phyloP scores from a whole-genome alignment of 2,329 filamentous ascomycete genomes.

The Rhynchosporium secalis region DNA sequence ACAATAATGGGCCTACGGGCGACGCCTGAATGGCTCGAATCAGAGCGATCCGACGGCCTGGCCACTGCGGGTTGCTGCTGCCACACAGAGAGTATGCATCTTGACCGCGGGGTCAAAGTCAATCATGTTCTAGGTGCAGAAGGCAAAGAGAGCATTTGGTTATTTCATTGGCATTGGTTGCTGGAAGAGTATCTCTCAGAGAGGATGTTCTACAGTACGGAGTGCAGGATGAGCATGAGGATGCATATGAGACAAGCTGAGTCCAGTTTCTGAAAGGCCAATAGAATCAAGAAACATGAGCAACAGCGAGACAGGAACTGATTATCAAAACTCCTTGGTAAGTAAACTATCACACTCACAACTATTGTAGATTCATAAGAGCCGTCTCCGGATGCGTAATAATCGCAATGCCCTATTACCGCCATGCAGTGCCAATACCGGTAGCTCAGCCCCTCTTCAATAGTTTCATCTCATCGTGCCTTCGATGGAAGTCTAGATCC shows the following conservation, averaged over 20 bases:
- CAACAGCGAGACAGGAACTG: no score
- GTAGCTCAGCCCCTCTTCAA: slow-evolving; percentile 5
- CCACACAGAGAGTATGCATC: background rate
- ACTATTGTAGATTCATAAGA: background rate
- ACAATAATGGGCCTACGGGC: no score
- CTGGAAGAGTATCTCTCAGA: background rate
- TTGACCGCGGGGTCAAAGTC: background rate
- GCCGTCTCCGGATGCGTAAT: background rate
- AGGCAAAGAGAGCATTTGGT: background rate
- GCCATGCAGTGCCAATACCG: slow-evolving; percentile 6
- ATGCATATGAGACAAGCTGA: background rate
- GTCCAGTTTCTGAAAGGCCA: no score
- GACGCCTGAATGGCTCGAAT: slow-evolving; percentile 6
- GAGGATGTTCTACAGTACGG: background rate
- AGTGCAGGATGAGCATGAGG: background rate
- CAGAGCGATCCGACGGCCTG: slow-evolving; percentile 10
- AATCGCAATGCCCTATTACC: background rate
- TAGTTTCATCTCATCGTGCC: background rate
- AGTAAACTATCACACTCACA: no score
- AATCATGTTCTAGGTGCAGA: background rate
- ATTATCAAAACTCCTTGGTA: no score
- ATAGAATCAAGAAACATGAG: no score
- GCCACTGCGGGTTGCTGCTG: background rate
- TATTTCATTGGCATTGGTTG: slow-evolving; percentile 1
- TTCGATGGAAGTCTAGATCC: no score